phyloP scores from a whole-genome alignment of 2,329 filamentous ascomycete species.

The Fusarium humuli region DNA sequence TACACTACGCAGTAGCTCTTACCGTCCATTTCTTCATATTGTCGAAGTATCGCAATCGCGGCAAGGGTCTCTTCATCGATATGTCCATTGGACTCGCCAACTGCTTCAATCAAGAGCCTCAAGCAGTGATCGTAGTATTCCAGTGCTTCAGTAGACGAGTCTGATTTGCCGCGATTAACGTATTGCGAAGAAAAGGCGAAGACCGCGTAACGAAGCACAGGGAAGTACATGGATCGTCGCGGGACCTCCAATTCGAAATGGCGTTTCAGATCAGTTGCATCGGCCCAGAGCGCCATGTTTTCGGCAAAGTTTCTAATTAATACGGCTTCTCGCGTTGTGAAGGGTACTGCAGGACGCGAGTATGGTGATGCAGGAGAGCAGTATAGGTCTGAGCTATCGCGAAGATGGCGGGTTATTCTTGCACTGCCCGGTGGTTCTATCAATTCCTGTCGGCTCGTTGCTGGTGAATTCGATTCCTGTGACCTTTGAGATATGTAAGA shows the following conservation, averaged over 20 bases:
- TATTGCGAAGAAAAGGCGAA: neutral
- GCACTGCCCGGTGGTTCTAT: neutral
- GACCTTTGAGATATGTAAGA: too few species aligned
- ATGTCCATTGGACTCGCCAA: neutral
- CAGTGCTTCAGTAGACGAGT: neutral
- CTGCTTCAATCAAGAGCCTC: neutral
- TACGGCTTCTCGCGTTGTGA: neutral
- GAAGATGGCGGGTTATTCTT: neutral
- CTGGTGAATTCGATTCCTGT: neutral
- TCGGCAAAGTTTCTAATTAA: neutral
- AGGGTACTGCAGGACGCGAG: neutral
- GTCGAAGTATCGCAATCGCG: neutral
- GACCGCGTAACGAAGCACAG: neutral
- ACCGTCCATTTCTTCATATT: constrained; percentile 11
- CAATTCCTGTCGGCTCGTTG: neutral
- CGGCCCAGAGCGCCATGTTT: constrained; percentile 3
- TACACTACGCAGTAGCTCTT: too few species aligned
- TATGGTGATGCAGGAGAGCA: neutral
- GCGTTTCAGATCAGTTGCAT: neutral
- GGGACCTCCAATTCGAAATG: constrained; percentile 3
- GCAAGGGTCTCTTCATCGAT: constrained; percentile 4
- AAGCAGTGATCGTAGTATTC: constrained; percentile 1
- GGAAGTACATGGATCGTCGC: neutral
- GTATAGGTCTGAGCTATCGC: neutral
- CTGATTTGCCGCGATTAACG: neutral